These are phyloP conservation scores for Xanthoconium purpureum DNA, from an alignment of 768 basidiomycete genomes.

Conservation along the genomic window DNA sequence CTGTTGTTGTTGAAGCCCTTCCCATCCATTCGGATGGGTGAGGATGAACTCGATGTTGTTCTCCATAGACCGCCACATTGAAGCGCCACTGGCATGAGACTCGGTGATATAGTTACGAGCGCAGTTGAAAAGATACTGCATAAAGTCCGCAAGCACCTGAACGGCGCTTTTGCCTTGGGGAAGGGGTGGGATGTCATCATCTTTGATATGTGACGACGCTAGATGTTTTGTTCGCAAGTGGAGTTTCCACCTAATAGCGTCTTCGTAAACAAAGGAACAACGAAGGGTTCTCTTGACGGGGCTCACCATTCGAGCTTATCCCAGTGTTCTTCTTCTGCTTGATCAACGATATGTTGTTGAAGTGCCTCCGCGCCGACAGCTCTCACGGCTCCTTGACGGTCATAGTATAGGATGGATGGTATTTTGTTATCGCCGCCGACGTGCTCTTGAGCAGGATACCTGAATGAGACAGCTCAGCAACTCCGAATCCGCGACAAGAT, in stretches of 20 bases:
- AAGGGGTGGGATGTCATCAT: constrained; percentile 22
- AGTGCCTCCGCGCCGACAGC: constrained; percentile 42
- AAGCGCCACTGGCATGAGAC: constrained; percentile 26
- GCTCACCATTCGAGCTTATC: constrained; percentile 3
- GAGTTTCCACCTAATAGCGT: constrained; percentile 16
- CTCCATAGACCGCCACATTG: constrained; percentile 3
- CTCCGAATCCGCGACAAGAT: not conserved
- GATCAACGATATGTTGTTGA: not conserved
- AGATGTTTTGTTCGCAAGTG: constrained; percentile 32
- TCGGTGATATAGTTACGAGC: constrained; percentile 23
- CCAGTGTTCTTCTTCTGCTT: constrained; percentile 5
- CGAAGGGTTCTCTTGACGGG: not conserved
- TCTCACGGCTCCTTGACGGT: constrained; percentile 34
- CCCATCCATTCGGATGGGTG: constrained; percentile 11
- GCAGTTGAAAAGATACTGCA: constrained; percentile 25
- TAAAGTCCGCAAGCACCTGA: constrained; percentile 25
- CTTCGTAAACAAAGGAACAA: not conserved
- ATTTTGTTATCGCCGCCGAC: constrained; percentile 47
- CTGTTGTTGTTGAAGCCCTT: constrained; percentile 4
- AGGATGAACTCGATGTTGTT: constrained; percentile 5
- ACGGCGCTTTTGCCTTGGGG: constrained; percentile 19
- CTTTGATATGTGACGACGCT: constrained; percentile 21
- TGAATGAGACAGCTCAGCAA: constrained; percentile 10
- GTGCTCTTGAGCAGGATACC: constrained; percentile 46
- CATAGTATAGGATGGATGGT: constrained; percentile 48